Evolutionary conservation across 352 stramenopile genomes (phyloP).

Genomic region (Aphanomyces euteiches): DNA sequence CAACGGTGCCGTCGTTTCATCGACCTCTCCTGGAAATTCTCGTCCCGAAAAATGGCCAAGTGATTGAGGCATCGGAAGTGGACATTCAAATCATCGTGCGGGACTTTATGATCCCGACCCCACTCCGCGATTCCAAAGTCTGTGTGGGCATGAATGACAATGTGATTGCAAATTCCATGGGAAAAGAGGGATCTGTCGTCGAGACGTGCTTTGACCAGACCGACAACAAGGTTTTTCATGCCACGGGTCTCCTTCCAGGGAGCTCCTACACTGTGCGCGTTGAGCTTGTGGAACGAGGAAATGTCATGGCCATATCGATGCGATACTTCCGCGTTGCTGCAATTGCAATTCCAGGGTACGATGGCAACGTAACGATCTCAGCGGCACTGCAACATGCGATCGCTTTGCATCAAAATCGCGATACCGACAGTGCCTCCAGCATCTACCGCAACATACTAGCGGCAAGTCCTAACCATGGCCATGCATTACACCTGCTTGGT

Average conservation of each 20-base stretch:
- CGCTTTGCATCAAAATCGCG: slow-evolving; percentile 39
- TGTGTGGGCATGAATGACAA: slow-evolving; percentile 55
- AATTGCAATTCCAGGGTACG: slow-evolving; percentile 30
- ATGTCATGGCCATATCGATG: slow-evolving; percentile 58
- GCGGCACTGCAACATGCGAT: slow-evolving; percentile 44
- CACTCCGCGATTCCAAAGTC: slow-evolving; percentile 39
- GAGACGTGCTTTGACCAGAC: slow-evolving; percentile 62
- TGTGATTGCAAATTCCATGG: slow-evolving; percentile 23
- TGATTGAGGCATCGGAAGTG: slow-evolving; percentile 46
- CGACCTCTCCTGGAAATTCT: slow-evolving; percentile 48
- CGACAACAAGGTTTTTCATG: slow-evolving; percentile 55
- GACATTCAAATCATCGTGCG: slow-evolving; percentile 54
- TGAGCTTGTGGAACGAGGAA: slow-evolving; percentile 45
- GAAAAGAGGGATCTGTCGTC: slow-evolving; percentile 35
- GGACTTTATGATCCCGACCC: slow-evolving; percentile 36
- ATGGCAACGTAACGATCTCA: slow-evolving; percentile 41
- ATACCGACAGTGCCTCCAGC: slow-evolving; percentile 35
- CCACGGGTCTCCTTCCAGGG: slow-evolving; percentile 51
- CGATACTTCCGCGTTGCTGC: slow-evolving; percentile 60
- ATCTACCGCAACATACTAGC: slow-evolving; percentile 59
- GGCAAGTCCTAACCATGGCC: slow-evolving; percentile 44
- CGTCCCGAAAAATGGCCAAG: slow-evolving; percentile 47
- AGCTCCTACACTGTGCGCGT: slow-evolving; percentile 53
- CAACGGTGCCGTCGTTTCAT: background rate
- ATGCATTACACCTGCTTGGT: slow-evolving; percentile 52